Percentiles rank a stretch among this genome's conserved stretches.
Conservation (phyloP, 2,329 filamentous ascomycete genomes). For the Ascochyta pisi region DNA sequence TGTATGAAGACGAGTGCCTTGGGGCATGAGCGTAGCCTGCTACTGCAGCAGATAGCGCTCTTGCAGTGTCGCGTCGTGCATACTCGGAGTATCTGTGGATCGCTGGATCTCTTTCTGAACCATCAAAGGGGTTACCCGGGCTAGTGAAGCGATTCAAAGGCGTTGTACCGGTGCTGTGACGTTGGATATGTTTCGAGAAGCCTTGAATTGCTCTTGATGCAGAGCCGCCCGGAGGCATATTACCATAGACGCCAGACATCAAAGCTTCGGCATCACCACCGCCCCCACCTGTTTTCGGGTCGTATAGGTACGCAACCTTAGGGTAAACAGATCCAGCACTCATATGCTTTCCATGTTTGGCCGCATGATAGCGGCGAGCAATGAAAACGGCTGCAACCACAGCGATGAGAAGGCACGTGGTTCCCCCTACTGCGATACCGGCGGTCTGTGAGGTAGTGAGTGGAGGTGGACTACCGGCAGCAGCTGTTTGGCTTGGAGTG, state of each 20-base stretch:
- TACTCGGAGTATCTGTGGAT: conserved; percentile 11
- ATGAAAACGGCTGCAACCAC: conserved; percentile 43
- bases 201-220: neutral
- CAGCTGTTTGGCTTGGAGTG: conserved; percentile 19
- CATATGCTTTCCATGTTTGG: conserved; percentile 28
- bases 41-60: conserved; percentile 22
- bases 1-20: conserved; percentile 11
- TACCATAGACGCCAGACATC: conserved; percentile 33
- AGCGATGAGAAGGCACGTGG: conserved; percentile 43
- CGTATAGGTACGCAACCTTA: conserved; percentile 44
- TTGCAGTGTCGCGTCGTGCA: conserved; percentile 16
- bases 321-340: conserved; percentile 40
- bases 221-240: conserved; percentile 1
- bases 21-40: conserved; percentile 18
- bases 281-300: conserved; percentile 30
- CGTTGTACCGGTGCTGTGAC: conserved; percentile 5
- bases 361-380: conserved; percentile 38
- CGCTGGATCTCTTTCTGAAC: conserved; percentile 14
- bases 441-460: conserved; percentile 42
- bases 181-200: conserved; percentile 1
- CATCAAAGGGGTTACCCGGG: conserved; percentile 20
- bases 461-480: conserved; percentile 24
- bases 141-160: conserved; percentile 17
- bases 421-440: conserved; percentile 45
- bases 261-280: conserved; percentile 29